Conservation (phyloP, 2,329 filamentous ascomycete species). For the Atkinsonella texensis region DNA sequence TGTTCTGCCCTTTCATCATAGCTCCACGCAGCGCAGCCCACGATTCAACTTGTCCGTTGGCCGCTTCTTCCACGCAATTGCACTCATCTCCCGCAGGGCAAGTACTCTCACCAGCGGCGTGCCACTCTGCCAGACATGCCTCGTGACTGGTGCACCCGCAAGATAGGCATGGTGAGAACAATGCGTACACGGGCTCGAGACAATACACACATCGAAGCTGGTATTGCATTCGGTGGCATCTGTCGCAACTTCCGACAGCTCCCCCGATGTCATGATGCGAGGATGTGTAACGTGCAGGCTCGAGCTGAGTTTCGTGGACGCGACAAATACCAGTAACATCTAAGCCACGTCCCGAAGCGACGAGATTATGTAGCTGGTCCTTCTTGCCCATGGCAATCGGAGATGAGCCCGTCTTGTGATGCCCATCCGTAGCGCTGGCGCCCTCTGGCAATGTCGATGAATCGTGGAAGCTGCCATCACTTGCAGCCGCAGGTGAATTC, state of each 20-base stretch:
- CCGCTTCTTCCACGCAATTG: slow-evolving; percentile 45
- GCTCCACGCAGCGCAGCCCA: slow-evolving; percentile 38
- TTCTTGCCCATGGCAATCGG: slow-evolving; percentile 46
- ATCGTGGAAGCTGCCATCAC: slow-evolving; percentile 22
- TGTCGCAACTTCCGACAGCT: slow-evolving; percentile 36
- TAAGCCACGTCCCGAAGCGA: slow-evolving; percentile 42
- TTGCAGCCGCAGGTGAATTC: slow-evolving; percentile 19
- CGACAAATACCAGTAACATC: slow-evolving; percentile 53
- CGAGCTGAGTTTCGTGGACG: slow-evolving; percentile 49
- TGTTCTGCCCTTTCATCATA: slow-evolving; percentile 20
- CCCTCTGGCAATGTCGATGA: slow-evolving; percentile 27
- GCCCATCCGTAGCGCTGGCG: slow-evolving; percentile 20
- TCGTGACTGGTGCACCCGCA: slow-evolving; percentile 53
- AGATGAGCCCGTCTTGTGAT: slow-evolving; percentile 29
- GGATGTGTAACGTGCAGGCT: slow-evolving; percentile 40
- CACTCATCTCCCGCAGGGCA: slow-evolving; percentile 57
- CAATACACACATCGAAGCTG: slow-evolving; percentile 53
- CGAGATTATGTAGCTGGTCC: slow-evolving; percentile 37
- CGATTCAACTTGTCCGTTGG: slow-evolving; percentile 45
- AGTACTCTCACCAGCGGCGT: slow-evolving; percentile 39
- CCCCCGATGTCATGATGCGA: slow-evolving; percentile 28
- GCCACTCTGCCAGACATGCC: slow-evolving; percentile 46
- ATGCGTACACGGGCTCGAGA: slow-evolving; percentile 44
- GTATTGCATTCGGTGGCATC: slow-evolving; percentile 42
- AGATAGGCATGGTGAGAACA: slow-evolving; percentile 49